Evolutionary conservation across 2,329 filamentous ascomycete species (phyloP), one percentile per base, ranked within the genome.

Genomic region (Ceratocystis albifundus): DNA sequence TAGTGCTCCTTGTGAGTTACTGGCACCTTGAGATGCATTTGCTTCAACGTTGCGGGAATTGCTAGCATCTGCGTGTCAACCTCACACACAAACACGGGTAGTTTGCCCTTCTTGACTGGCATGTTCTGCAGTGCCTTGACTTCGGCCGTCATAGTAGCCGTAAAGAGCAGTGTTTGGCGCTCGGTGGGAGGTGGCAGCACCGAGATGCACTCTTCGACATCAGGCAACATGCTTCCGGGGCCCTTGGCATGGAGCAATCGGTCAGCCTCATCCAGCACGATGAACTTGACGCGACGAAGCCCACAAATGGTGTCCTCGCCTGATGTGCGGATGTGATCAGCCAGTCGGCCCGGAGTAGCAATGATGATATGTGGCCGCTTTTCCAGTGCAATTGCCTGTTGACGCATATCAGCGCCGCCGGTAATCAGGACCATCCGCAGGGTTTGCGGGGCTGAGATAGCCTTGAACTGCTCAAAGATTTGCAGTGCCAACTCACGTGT

Each of bases 191-290:
- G 85, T 0, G 94, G 94, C 0, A 99, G 81, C 1, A 87, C 86
- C 1, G 85, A 86, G 3, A 99, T 80, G 72, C 92, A 96, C 69
- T 90, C 89, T 74, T 95, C 90, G 1, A 99, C 85, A 72, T 96
- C 94, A 3, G 90, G 88, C n/a, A 96, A 80, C 92, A 96, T 96
- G 76, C 87, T 92, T 30, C 92, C 93, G 20, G 83, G 81, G 0
- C 83, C 84, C 62, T 85, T 84, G 44, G 86, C 82, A 48, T 88
- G 83, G 57, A 99, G 83, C 46, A 99, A 81, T 57, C 94, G 85
- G 77, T 99, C 94, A 3, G 94, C 94, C 79, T 99, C 94, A 74
- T 99, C 94, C 53, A 99, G 86, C 6, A 99, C 91, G 2, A 97
- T 89, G 74, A 89, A 92, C 67, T 84, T 85, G 30, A 90, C 88